Evolutionary conservation across 2,329 filamentous ascomycete species (phyloP).

Genomic region (Alternaria sp.): DNA sequence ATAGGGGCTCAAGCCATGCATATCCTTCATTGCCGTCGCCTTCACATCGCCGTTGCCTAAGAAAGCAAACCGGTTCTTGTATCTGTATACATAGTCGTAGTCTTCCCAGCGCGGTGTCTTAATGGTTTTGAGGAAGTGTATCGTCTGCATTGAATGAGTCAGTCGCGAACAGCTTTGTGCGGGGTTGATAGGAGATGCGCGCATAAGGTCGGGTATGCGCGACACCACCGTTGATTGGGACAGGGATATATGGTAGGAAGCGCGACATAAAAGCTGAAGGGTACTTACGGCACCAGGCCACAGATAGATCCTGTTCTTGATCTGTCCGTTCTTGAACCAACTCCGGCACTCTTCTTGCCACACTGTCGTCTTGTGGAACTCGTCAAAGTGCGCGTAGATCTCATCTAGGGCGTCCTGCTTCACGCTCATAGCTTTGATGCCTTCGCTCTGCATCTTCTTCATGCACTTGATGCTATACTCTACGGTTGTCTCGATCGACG

Average conservation of each 20-base stretch:
- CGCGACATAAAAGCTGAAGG: background rate
- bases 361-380: constrained; percentile 39
- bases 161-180: constrained; percentile 23
- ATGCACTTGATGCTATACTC: constrained; percentile 44
- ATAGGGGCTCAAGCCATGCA: constrained; percentile 53
- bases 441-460: constrained; percentile 43
- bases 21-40: constrained; percentile 50
- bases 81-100: constrained; percentile 53
- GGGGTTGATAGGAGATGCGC: constrained; percentile 3
- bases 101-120: constrained; percentile 53
- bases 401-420: constrained; percentile 40
- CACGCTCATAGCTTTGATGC: constrained; percentile 40
- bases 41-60: constrained; percentile 53
- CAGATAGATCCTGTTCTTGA: constrained; percentile 41
- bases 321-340: constrained; percentile 45
- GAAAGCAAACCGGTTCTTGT: constrained; percentile 43
- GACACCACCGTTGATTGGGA: background rate
- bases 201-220: background rate
- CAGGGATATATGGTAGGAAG: background rate
- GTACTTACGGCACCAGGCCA: constrained; percentile 43
- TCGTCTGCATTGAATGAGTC: constrained; percentile 40
- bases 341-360: constrained; percentile 46
- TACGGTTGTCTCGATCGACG: constrained; percentile 53
- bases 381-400: constrained; percentile 42
- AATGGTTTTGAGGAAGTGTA: constrained; percentile 49